Evolutionary conservation across 176 grass and related monocot species (phyloP), one percentile per base, ranked within the genome.

Genomic region (Rhipidocladum racemiflorum): DNA sequence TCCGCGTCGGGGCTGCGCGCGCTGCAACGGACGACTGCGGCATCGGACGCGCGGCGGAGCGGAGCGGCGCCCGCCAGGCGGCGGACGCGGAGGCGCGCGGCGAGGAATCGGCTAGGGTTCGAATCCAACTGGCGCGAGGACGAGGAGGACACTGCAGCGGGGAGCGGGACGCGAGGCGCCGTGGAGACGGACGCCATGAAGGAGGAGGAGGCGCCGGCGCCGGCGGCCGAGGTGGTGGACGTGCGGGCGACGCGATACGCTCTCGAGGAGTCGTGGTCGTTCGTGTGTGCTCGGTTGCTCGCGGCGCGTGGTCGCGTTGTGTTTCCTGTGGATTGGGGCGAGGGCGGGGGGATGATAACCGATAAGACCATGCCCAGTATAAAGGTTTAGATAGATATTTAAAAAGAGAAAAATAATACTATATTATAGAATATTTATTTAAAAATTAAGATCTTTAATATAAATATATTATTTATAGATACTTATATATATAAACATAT

Each of bases 151-250:
- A 43, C 83, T 21, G 78, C 24, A 35, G 78, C 83, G 30, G 83
- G 68, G 12, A 94, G 75, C 51, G 86, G 72, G 29, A 69, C 81
- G 24, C 79, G 91, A 35, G 91, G 71, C 44, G 85, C 68, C 32
- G 77, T 87, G 72, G 70, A 46, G 38, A 92, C 13, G 67, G 89
- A 79, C 57, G 89, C 83, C 89, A 94, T 91, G 85, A 82, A 42
- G 17, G 13, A 9, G 32, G 78, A 28, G 54, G 34, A n/a, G 30
- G 32, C 1, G 32, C 3, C 1, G 32, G 32, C 32, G 32, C 0
- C 35, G 48, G 75, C 68, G 27, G 68, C 24, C 72, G 88, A 76
- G 88, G 49, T 42, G 38, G 29, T 29, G 73, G 69, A 50, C 61
- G 53, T 35, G 70, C 66, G 72, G 51, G 74, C 40, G 81, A 57